A percentile compares a stretch with the other conserved stretches of the same genome.
These are phyloP conservation scores for Plasmodiophora brassicae DNA, from an alignment of 208 protist species.

Conservation along the genomic window DNA sequence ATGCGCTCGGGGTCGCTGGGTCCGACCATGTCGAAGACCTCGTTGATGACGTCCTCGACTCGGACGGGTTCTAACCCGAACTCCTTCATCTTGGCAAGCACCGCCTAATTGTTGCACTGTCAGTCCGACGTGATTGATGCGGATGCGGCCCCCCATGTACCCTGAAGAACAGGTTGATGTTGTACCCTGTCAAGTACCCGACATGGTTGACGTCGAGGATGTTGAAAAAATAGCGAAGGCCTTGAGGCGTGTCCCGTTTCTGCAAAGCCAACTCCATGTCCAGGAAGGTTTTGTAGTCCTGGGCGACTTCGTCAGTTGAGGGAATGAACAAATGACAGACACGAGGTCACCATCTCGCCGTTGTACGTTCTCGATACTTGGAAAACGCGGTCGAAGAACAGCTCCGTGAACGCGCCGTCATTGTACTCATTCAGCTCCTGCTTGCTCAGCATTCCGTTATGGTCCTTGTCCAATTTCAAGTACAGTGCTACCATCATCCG, in stretches of 20 bases:
- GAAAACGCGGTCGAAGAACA: not conserved
- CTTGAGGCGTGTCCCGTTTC: not conserved
- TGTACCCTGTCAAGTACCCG: not conserved
- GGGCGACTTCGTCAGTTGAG: not conserved
- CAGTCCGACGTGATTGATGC: not conserved
- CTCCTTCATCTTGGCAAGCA: not conserved
- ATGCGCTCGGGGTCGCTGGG: not conserved
- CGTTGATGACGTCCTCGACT: not conserved
- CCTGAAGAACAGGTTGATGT: not conserved
- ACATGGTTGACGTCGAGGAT: not conserved
- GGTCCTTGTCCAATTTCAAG: not conserved
- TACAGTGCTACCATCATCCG: not conserved
- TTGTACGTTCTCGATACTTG: not conserved
- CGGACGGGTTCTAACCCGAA: not conserved
- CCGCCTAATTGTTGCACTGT: not conserved
- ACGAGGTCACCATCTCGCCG: not conserved
- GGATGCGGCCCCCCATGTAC: no score
- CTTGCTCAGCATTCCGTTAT: not conserved
- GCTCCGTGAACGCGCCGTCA: not conserved
- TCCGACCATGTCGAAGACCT: not conserved
- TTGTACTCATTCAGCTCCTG: not conserved
- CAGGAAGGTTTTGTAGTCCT: not conserved
- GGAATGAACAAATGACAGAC: not conserved
- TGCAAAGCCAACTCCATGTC: not conserved
- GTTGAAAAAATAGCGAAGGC: not conserved